Conservation (phyloP, 306 rosid species). For the Coriaria nepalensis region DNA sequence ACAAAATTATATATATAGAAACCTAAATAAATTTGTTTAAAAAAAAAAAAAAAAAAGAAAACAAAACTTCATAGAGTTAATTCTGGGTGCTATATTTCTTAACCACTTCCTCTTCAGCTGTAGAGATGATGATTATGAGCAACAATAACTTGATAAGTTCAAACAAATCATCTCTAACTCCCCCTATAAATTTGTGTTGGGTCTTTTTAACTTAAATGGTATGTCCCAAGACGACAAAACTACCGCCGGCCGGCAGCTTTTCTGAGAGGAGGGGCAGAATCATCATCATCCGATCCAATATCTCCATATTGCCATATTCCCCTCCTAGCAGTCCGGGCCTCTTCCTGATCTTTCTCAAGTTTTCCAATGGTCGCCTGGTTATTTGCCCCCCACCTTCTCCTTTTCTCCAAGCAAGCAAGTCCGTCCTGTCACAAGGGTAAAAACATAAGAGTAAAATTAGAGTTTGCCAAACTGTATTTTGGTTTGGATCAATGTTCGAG, state of each 20-base stretch:
- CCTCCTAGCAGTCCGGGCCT: slow-evolving; percentile 51
- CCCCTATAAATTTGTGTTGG: too few species aligned
- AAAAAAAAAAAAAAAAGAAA: too few species aligned
- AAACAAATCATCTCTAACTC: too few species aligned
- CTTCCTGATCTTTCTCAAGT: slow-evolving; percentile 69
- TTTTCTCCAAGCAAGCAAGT: slow-evolving; percentile 69
- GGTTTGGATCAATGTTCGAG: background rate
- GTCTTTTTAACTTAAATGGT: too few species aligned
- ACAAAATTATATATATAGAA: too few species aligned
- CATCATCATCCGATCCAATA: slow-evolving; percentile 80
- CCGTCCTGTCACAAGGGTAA: slow-evolving; percentile 55
- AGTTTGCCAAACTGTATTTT: background rate
- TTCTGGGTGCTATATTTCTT: too few species aligned
- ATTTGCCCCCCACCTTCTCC: slow-evolving; percentile 57
- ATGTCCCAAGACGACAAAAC: too few species aligned
- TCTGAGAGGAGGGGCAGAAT: slow-evolving; percentile 44
- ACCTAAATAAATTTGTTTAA: too few species aligned
- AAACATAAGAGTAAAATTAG: background rate
- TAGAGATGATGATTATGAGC: too few species aligned
- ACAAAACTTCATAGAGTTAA: too few species aligned
- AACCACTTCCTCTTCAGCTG: too few species aligned
- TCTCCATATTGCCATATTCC: slow-evolving; percentile 97
- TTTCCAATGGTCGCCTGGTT: slow-evolving; percentile 57
- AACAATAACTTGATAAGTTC: too few species aligned
- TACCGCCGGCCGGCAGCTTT: slow-evolving; percentile 51